Percentiles rank a stretch among this genome's conserved stretches.
Conservation (phyloP, 2,329 filamentous ascomycete species). For the Tolypocladium nubicola region DNA sequence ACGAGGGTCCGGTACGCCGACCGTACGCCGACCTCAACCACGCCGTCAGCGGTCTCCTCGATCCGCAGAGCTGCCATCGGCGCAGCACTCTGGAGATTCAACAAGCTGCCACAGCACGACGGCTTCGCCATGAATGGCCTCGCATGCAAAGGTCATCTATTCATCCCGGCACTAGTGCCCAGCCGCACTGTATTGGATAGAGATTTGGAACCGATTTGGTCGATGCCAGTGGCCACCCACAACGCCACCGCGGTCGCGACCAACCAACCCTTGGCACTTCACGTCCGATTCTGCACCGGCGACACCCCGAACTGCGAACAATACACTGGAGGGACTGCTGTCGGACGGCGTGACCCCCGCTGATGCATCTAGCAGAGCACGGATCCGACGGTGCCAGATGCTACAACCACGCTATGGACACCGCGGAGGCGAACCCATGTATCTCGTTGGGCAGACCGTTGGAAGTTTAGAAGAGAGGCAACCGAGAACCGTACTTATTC, state of each 20-base stretch:
- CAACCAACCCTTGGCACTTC: not conserved
- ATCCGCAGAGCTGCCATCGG: slow-evolving; percentile 58
- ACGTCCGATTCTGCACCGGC: not conserved
- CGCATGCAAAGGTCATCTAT: not conserved
- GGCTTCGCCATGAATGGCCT: slow-evolving; percentile 34
- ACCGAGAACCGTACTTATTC: not conserved
- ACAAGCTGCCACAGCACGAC: slow-evolving; percentile 47
- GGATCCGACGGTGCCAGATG: not conserved
- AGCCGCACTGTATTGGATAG: not conserved
- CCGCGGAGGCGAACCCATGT: not conserved
- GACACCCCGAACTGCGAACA: not conserved
- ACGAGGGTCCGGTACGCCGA: slow-evolving; percentile 55
- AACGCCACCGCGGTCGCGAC: not conserved
- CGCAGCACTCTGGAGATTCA: slow-evolving; percentile 70
- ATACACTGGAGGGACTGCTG: not conserved
- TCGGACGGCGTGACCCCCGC: not conserved
- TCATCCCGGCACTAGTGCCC: not conserved
- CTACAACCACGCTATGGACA: not conserved
- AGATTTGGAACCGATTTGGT: not conserved
- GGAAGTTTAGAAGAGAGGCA: not conserved
- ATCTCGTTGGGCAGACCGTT: not conserved
- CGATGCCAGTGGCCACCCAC: not conserved
- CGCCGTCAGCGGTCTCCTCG: slow-evolving; percentile 38
- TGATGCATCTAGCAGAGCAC: not conserved
- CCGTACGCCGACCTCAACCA: slow-evolving; percentile 58